Evolutionary conservation across 495 filamentous ascomycete genomes (phyloP), one percentile per base, ranked within the genome.

Genomic region (Penicillium lividum): DNA sequence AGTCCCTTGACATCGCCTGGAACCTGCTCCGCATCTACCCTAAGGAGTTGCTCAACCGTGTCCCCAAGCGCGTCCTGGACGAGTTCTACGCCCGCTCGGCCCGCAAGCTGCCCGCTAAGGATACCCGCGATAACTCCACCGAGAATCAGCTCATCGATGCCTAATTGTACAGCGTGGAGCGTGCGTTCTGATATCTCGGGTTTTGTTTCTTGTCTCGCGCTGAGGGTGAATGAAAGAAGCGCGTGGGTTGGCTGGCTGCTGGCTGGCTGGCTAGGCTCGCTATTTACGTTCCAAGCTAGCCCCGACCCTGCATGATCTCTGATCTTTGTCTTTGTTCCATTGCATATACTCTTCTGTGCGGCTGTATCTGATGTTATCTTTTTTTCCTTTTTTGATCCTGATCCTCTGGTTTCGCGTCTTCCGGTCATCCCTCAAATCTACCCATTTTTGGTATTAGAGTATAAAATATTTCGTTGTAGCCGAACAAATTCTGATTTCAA

Each of bases 31-130:
- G 95, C 64, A 95, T 98, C 73, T 98, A 93, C 78, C 93, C 93
- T 65, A 95, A 93, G 82, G 95, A 98, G 67, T 78, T 97, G 66
- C 88, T 99, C 64, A 99, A 98, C 78, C 90, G 93, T 77, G 96
- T 99, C 68, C 95, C 94, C 51, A 88, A 90, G 80, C 93, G 95
- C 75, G 77, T 95, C 46, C 82, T 99, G 57, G 87, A 96, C 67
- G 89, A 97, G 73, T 99, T 88, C 78, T 99, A 98, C 76, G 82
- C 86, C 62, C 83, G 95, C 58, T 85, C 84, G 28, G 83, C 80
- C 28, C 72, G 76, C 57, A 79, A 78, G 66, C 65, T 73, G 30
- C 70, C 75, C 27, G 83, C 76, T 62, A 87, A 87, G 79, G 89
- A 93, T 67, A 91, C 86, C 42, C 83, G 80, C 61, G 90, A 93